Conservation (phyloP, 495 filamentous ascomycete species). For the Trichoderma parareesei region DNA sequence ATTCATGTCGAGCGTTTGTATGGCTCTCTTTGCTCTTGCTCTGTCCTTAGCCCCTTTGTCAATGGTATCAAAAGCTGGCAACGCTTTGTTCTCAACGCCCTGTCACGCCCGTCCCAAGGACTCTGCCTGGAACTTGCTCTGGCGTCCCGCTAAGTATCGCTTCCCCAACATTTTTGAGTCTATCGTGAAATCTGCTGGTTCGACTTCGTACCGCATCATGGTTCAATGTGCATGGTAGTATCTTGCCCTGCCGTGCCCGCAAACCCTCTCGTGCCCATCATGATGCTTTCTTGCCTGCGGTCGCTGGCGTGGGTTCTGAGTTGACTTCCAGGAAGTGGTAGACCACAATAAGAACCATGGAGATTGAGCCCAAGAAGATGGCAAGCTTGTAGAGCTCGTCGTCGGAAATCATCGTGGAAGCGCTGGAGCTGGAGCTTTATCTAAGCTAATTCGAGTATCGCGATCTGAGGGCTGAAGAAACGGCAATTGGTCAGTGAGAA, state of each 20-base stretch:
- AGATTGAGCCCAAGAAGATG: constrained; percentile 81
- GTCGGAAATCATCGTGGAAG: constrained; percentile 71
- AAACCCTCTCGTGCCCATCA: not conserved
- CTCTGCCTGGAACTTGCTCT: not conserved
- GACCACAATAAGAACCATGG: constrained; percentile 89
- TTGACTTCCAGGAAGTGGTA: constrained; percentile 99
- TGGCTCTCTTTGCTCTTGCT: not conserved
- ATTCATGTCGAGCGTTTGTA: not conserved
- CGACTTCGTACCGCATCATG: not conserved
- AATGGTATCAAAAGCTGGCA: not conserved
- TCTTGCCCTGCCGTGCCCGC: not conserved
- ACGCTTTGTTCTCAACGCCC: not conserved
- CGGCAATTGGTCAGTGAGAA: not conserved
- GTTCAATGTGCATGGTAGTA: not conserved
- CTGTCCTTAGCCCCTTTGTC: not conserved
- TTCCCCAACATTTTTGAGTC: not conserved
- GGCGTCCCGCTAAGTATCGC: not conserved
- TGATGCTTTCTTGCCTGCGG: constrained; percentile 22
- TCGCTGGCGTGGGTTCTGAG: constrained; percentile 35
- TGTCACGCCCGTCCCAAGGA: not conserved
- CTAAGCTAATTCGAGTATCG: not conserved
- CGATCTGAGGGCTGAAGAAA: not conserved
- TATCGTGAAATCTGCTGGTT: not conserved
- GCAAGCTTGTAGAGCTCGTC: constrained; percentile 76
- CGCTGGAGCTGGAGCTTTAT: constrained; percentile 1